Evolutionary conservation across 306 rosid genomes (phyloP).

Genomic region (Medicago arabica): DNA sequence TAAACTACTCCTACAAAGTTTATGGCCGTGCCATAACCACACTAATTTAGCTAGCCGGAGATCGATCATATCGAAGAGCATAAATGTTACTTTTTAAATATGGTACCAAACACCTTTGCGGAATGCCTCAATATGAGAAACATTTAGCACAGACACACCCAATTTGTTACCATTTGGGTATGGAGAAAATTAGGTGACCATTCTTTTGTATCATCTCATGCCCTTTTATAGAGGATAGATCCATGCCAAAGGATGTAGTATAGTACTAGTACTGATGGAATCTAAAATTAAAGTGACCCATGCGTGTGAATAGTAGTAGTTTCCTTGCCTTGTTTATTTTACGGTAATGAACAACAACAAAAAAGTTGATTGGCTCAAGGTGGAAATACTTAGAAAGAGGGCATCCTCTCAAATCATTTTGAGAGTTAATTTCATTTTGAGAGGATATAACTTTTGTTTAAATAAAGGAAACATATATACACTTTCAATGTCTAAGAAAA

Average conservation of each 20-base stretch:
- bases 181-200: conserved; percentile 31
- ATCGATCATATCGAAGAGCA: not conserved
- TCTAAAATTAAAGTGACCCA: conserved; percentile 12
- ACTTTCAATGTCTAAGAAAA: no score
- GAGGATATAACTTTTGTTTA: not conserved
- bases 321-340: conserved; percentile 36
- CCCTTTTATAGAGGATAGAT: conserved; percentile 19
- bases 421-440: not conserved
- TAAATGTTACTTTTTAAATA: conserved; percentile 16
- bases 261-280: conserved; percentile 37
- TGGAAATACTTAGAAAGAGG: conserved; percentile 45
- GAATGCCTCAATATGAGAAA: conserved; percentile 46
- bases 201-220: conserved; percentile 42
- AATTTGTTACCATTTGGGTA: conserved; percentile 29
- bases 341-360: conserved; percentile 36
- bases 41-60: conserved; percentile 6
- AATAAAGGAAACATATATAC: no score
- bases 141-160: conserved; percentile 38
- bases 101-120: conserved; percentile 32
- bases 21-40: conserved; percentile 11
- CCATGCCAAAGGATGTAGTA: not conserved
- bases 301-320: conserved; percentile 35
- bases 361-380: conserved; percentile 41
- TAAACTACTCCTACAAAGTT: conserved; percentile 7
- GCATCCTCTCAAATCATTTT: conserved; percentile 45